Evolutionary conservation across 345 rosid species (phyloP), one percentile per base, ranked within the genome.

Genomic region (Pseudoturritis turrita): DNA sequence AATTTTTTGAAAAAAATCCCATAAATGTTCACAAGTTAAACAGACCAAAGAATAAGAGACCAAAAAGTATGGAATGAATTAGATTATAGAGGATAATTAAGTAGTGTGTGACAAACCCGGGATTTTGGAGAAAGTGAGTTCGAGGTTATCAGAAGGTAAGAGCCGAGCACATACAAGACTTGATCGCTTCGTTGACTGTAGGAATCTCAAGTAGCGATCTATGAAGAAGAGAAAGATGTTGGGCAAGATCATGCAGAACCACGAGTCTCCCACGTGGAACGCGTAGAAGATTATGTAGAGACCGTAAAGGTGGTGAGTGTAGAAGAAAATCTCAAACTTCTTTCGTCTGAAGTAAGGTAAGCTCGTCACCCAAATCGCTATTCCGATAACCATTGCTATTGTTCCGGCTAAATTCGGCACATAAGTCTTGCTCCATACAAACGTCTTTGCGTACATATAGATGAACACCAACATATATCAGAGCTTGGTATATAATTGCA

Each of bases 181-280:
- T 53, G 77, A 77, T 11, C 49, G 37, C 22, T 56, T 69, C 41
- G 46, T 76, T 7, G 87, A 87, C 43, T 87, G 89, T 41, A 87
- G 68, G 70, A 84, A 78, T 49, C 91, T 79, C 15, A 86, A 49
- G 60, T 63, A 82, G 6, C 90, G 83, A 39, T 88, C 90, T 2
- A 88, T 46, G 25, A 75, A 12, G 78, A 88, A 85, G 76, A 88
- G 86, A 70, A 79, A 84, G 70, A 84, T 79, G 0, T 83, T 86
- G 0, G 87, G 88, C n/a, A 86, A 78, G 56, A 83, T 74, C 62
- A 65, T 76, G 74, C 79, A 78, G 58, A 70, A 10, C 64, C 67
- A 85, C 21, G 57, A 69, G 33, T 68, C 68, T 7, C 93, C 93
- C 2, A 84, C 88, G 40, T 88, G 93, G 40, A 88, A 37, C 2